Evolutionary conservation across 495 filamentous ascomycete genomes (phyloP), one percentile per base, ranked within the genome.

Genomic region (Friedmanniomyces endolithicus): DNA sequence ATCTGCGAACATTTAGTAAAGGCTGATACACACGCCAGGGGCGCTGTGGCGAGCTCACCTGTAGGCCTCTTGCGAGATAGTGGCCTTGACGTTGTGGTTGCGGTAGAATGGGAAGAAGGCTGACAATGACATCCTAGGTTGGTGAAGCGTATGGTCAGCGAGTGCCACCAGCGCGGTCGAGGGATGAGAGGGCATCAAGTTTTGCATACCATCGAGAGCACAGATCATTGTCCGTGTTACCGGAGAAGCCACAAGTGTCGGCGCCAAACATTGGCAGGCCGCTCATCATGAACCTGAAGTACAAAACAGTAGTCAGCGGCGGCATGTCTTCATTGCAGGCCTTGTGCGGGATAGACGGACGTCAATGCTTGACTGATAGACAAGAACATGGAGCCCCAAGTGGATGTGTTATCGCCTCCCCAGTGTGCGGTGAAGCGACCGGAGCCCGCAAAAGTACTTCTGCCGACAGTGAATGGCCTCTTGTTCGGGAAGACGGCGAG

Each of bases 71-170:
- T 94, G 88, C 0, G 75, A 58, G 50, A 74, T 75, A 19, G 83
- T 76, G 1, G 72, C 72, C 19, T 83, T 70, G 2, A 70, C 71
- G 64, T 90, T 89, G 71, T 94, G 87, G 67, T 90, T 90, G 2
- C 86, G 78, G 67, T 90, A 94, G 71, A 92, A 94, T 6, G 87
- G 85, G 71, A 90, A 88, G 73, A 94, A 92, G 20, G 87, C 87
- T 0, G 74, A 77, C 0, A 94, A 75, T 66, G 87, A 83, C 86
- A 90, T 90, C 88, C 27, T 31, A 9, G 9, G 27, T 31, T 31
- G 27, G 9, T 31, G 9, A 31, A 9, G 3, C 4, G 9, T 31
- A 31, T 3, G 3, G 27, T 31, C 9, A 31, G 27, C 27, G 27
- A 31, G 27, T 9, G 27, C 9, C 27, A 31, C 27, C 3, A 9